Conservation (phyloP, 495 filamentous ascomycete genomes). For the Aspergillus indologenus region DNA sequence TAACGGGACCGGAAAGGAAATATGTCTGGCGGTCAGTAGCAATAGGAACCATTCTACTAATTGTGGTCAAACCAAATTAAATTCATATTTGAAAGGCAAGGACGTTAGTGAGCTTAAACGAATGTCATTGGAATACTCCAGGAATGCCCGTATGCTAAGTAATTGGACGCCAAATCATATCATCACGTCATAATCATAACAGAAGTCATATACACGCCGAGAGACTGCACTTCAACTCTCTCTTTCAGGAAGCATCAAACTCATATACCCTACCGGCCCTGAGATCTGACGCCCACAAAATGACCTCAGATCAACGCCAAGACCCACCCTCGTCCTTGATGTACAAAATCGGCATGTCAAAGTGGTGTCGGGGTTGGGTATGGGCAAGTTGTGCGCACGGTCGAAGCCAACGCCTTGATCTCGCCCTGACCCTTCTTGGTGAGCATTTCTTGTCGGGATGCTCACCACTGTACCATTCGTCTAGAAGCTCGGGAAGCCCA, state of each 20-base stretch:
- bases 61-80: no score
- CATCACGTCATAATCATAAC: constrained; percentile 40
- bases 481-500: neutral
- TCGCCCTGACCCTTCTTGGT: neutral
- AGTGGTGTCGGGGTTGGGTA: constrained; percentile 7
- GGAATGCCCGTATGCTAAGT: constrained; percentile 5
- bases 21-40: no score
- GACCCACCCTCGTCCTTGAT: constrained; percentile 3
- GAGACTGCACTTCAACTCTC: constrained; percentile 7
- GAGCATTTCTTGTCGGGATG: neutral
- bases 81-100: neutral
- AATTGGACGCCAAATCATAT: constrained; percentile 19
- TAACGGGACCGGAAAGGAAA: neutral
- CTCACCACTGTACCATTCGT: neutral
- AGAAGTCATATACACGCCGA: constrained; percentile 23
- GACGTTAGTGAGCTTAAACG: constrained; percentile 2
- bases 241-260: constrained; percentile 7
- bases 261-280: constrained; percentile 1
- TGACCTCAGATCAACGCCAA: no score
- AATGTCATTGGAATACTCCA: constrained; percentile 16
- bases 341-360: constrained; percentile 5
- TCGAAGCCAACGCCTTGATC: neutral
- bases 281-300: constrained; percentile 8
- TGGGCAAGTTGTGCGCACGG: neutral
- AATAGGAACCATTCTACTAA: no score